Base-by-base conservation (phyloP, 106 monocot genomes). In the Phalaenopsis aphrodite region DNA sequence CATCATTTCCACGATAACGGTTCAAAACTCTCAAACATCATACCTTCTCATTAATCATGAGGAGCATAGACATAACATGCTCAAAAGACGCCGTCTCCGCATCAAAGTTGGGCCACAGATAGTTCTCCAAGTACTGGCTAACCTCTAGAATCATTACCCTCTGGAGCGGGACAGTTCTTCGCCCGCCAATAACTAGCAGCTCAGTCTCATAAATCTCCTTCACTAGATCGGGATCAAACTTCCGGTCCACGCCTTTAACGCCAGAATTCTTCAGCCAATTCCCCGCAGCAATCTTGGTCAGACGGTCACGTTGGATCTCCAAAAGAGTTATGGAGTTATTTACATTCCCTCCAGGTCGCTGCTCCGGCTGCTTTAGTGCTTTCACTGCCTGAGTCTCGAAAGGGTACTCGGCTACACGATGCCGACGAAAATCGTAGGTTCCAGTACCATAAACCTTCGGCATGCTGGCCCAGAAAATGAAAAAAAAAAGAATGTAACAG, bases 21-120 rank as follows among this genome's bases (percentile, higher is more conserved):
- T 75, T 23, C 14, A 66, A 58, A 79, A 84, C 21, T 1, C 30
- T 30, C 56, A 47, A 73, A 43, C 5, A 30, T n/a, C 75, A 21
- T 82, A 99, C 98, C 91, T 99, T 99, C 80, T 99, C 95, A 72
- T 95, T 99, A 37, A 99, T 89, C 99, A 95, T 95, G 71, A 99
- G 87, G 42, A 99, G 87, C 88, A 99, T 95, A 24, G 99, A 99
- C 95, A 99, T 95, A 61, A 99, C 86, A 55, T 99, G 99, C 89
- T 99, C 99, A 16, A 93, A 99, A 1, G 88, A 91, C 9, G 95
- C 90, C 0, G 72, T 82, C 69, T 86, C 89, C 4, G 91, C 83
- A 79, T 95, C 85, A 46, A 99, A 95, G 83, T 99, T 89, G 0
- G 95, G 99, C 95, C 93, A 95, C 5, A 99, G 82, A 73, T 93